Base-by-base conservation (phyloP, 768 basidiomycete species). In the Gloeopeniophorella convolvens region DNA sequence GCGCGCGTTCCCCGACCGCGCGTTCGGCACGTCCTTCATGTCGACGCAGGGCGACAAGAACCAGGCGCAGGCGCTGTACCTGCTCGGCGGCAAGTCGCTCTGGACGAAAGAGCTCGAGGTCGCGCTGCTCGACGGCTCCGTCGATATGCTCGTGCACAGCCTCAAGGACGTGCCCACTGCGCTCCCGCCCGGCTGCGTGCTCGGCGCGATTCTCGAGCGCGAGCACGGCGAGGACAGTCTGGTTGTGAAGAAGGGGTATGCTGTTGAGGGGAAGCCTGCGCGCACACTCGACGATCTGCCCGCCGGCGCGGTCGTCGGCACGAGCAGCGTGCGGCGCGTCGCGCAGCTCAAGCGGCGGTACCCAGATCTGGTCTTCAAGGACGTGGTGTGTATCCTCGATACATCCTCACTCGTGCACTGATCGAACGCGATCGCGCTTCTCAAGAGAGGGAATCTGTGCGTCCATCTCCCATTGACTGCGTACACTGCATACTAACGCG, bases 21-120 rank as follows among this genome's bases (percentile, higher is more conserved):
- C 64, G 6, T 79, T 83, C 65, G 67, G 70, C 24, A 74, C 83
- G 32, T 68, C 70, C 28, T 78, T 76, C 65, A 83, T 82, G 74
- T 84, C 79, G 18, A 91, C 83, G 3, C 80, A 70, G 62, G 95
- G 73, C 3, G 95, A 98, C 70, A 86, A 88, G 62, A 93, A 96
- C 61, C 90, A 94, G 67, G 80, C 84, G 1, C 85, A 90, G 57
- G 77, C 79, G 3, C 72, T 96, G 15, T 94, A 94, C 67, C 74
- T 93, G 8, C 70, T 96, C 13, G 92, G 92, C 32, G 91, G 89
- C n/a, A 91, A 90, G 64, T 77, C 87, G 0, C 68, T 97, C 24
- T 99, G 96, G 96, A 99, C 96, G 31, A 89, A 91, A 60, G 95
- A 97, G 60, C 81, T 99, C 46, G 96, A 99, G 64, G 85, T 88